Evolutionary conservation across 768 basidiomycete genomes (phyloP).

Genomic region (Russula compacta): DNA sequence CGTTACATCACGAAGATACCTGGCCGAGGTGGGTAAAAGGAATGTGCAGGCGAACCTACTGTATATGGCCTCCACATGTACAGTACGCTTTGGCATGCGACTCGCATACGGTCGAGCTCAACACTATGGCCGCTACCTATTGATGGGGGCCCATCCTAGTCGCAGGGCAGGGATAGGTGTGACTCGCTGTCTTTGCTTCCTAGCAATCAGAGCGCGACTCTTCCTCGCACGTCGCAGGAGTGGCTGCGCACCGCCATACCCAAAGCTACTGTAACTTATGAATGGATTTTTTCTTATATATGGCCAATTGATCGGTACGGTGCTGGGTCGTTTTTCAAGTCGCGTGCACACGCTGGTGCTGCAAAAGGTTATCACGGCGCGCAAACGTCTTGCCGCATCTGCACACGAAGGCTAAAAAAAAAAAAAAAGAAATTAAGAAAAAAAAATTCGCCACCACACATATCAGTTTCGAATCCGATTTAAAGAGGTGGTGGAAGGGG

Average conservation of each 20-base stretch:
- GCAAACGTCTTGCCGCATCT: constrained; percentile 66
- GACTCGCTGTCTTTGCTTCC: not conserved
- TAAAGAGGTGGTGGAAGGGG: not conserved
- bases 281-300: not conserved
- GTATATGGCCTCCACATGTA: not conserved
- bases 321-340: not conserved
- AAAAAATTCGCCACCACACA: not conserved
- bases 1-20: not conserved
- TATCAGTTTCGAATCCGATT: not conserved
- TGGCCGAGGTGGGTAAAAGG: no score
- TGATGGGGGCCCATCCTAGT: not conserved
- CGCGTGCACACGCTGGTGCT: constrained; percentile 58
- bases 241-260: not conserved
- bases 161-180: not conserved
- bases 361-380: constrained; percentile 67
- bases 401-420: constrained; percentile 43
- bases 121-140: not conserved
- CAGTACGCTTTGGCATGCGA: not conserved
- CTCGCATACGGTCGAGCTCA: not conserved
- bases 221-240: not conserved
- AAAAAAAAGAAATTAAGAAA: not conserved
- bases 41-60: not conserved
- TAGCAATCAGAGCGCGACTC: not conserved
- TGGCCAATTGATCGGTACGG: not conserved
- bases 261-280: not conserved